A percentile compares a stretch with the other conserved stretches of the same genome.
phyloP scores from a whole-genome alignment of 2,329 filamentous ascomycete species.

The Aureobasidium vineae region DNA sequence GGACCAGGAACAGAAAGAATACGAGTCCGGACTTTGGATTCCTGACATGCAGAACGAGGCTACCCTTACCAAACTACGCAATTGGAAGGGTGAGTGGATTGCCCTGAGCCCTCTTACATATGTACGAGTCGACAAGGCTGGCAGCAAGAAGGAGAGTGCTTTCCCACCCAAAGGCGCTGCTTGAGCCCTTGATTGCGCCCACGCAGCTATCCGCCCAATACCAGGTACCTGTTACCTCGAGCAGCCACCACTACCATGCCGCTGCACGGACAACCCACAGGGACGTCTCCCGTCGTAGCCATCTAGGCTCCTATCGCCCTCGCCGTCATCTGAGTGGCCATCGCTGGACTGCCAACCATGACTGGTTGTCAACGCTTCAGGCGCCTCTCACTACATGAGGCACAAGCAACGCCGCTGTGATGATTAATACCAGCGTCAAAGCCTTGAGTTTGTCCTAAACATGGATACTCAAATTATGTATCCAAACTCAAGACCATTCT shows the following conservation, averaged over 20 bases:
- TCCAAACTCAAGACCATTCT: not conserved
- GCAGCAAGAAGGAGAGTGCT: slow-evolving; percentile 63
- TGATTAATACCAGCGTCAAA: not conserved
- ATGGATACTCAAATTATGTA: not conserved
- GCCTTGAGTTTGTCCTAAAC: not conserved
- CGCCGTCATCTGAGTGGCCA: not conserved
- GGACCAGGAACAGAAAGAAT: slow-evolving; percentile 71
- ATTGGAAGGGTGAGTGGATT: slow-evolving; percentile 83
- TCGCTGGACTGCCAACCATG: too few species aligned
- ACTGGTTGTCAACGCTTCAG: not conserved
- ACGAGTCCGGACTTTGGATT: slow-evolving; percentile 79
- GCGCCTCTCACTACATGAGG: not conserved
- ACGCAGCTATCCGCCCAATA: not conserved
- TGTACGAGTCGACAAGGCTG: slow-evolving; percentile 67
- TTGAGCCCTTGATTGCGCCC: slow-evolving; percentile 30
- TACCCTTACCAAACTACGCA: slow-evolving; percentile 63
- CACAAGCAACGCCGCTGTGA: not conserved
- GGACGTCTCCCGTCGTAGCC: not conserved
- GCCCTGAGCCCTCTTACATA: slow-evolving; percentile 74
- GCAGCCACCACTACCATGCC: not conserved
- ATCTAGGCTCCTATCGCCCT: too few species aligned
- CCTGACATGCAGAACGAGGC: slow-evolving; percentile 71
- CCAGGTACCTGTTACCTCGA: not conserved
- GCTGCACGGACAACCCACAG: not conserved
- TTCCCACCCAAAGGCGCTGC: slow-evolving; percentile 65